Conservation (phyloP, 768 basidiomycete genomes). For the Mycena filopes region DNA sequence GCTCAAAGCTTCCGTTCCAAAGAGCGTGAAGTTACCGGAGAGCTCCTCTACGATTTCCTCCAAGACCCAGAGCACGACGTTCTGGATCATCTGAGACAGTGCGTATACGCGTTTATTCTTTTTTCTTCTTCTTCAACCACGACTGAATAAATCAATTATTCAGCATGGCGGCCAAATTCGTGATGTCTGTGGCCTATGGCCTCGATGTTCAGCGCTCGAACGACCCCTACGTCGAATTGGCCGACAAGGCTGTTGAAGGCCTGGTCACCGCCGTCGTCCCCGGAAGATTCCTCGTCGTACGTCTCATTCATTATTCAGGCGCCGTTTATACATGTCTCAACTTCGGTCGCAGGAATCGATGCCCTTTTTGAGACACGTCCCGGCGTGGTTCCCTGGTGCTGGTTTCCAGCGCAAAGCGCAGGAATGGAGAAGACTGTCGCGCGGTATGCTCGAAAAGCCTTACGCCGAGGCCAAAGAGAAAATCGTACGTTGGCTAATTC, state of each 20-base stretch:
- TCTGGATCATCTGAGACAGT: slow-evolving; percentile 49
- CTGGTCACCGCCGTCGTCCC: slow-evolving; percentile 49
- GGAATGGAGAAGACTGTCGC: slow-evolving; percentile 43
- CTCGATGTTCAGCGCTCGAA: slow-evolving; percentile 48
- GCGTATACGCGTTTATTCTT: slow-evolving; percentile 28
- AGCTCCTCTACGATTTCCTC: slow-evolving; percentile 44
- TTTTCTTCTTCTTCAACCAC: too few species aligned
- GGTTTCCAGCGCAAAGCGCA: slow-evolving; percentile 54
- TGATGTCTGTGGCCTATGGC: slow-evolving; percentile 59
- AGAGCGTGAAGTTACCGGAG: slow-evolving; percentile 42
- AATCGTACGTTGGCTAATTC: slow-evolving; percentile 39
- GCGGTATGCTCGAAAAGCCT: slow-evolving; percentile 52
- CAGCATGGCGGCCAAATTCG: slow-evolving; percentile 53
- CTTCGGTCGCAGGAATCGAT: slow-evolving; percentile 44
- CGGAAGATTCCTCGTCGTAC: slow-evolving; percentile 54
- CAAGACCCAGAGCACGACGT: slow-evolving; percentile 49
- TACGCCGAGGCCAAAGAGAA: slow-evolving; percentile 46
- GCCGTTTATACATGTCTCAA: neutral
- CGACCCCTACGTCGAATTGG: slow-evolving; percentile 57
- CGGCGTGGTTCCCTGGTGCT: slow-evolving; percentile 56
- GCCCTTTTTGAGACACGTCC: slow-evolving; percentile 44
- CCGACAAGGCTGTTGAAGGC: slow-evolving; percentile 49
- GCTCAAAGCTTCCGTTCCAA: slow-evolving; percentile 42
- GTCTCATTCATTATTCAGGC: neutral
- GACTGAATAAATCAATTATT: slow-evolving; percentile 7